Evolutionary conservation across 352 stramenopile species (phyloP).

Genomic region (Phytophthora pistaciae): DNA sequence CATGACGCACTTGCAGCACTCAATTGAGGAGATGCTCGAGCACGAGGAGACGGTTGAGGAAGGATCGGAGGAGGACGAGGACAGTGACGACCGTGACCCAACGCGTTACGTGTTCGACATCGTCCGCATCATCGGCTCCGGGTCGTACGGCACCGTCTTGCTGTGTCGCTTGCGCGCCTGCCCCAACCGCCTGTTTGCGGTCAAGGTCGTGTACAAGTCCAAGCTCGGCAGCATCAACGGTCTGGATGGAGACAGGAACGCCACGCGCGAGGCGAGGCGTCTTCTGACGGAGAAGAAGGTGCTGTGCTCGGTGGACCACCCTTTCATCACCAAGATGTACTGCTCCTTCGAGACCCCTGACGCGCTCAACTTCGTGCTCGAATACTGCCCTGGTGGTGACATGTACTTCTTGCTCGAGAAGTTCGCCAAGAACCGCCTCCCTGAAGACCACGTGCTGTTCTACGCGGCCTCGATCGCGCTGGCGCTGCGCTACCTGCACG

Average conservation of each 20-base stretch:
- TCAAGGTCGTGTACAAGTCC: slow-evolving; percentile 84
- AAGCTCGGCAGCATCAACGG: slow-evolving; percentile 53
- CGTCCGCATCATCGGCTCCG: slow-evolving; percentile 74
- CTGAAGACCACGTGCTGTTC: slow-evolving; percentile 94
- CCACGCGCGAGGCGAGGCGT: slow-evolving; percentile 58
- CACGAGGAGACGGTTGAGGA: slow-evolving; percentile 38
- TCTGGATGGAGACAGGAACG: slow-evolving; percentile 35
- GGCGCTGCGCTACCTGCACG: slow-evolving; percentile 92
- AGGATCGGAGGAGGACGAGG: slow-evolving; percentile 11
- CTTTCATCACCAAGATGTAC: slow-evolving; percentile 98
- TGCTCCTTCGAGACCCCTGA: slow-evolving; percentile 92
- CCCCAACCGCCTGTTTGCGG: slow-evolving; percentile 61
- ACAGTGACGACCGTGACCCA: slow-evolving; percentile 17
- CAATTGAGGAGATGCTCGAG: slow-evolving; percentile 38
- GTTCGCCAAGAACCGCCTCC: slow-evolving; percentile 93
- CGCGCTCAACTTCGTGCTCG: slow-evolving; percentile 98
- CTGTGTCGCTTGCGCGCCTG: slow-evolving; percentile 60
- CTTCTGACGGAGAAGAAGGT: slow-evolving; percentile 98
- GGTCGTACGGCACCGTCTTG: slow-evolving; percentile 81
- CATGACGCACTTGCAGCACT: slow-evolving; percentile 27
- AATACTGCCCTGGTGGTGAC: slow-evolving; percentile 98
- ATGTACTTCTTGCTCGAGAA: slow-evolving; percentile 95
- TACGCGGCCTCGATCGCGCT: slow-evolving; percentile 98
- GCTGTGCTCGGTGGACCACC: slow-evolving; percentile 94
- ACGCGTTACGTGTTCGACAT: slow-evolving; percentile 75